These are phyloP conservation scores for Backusella australiensis DNA, from an alignment of 192 early-diverging fungal species.

Conservation along the genomic window DNA sequence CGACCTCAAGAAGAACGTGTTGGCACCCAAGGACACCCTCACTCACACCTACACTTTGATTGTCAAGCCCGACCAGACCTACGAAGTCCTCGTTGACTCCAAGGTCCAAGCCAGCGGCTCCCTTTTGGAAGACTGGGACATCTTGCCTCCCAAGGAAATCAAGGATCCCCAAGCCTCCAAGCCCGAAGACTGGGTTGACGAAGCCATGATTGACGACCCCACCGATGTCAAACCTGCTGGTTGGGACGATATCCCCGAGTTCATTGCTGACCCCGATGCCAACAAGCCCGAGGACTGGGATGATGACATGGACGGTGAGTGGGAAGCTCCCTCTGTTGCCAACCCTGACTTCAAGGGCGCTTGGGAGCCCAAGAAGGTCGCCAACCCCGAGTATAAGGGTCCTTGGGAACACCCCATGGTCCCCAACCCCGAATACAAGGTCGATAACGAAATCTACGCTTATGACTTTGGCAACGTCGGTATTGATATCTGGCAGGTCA, in stretches of 20 bases:
- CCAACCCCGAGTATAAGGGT: slow-evolving; percentile 95
- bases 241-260: slow-evolving; percentile 75
- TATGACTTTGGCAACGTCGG: slow-evolving; percentile 88
- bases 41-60: slow-evolving; percentile 91
- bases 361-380: slow-evolving; percentile 80
- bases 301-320: slow-evolving; percentile 95
- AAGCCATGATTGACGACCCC: slow-evolving; percentile 69
- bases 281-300: slow-evolving; percentile 91
- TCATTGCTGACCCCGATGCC: slow-evolving; percentile 80
- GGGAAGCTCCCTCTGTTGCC: slow-evolving; percentile 82
- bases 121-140: slow-evolving; percentile 78
- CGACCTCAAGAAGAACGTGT: slow-evolving; percentile 68
- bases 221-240: slow-evolving; percentile 70
- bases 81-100: slow-evolving; percentile 70
- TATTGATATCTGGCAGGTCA: slow-evolving; percentile 97
- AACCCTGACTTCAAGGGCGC: slow-evolving; percentile 89
- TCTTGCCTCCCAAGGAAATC: slow-evolving; percentile 72
- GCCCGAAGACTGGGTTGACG: slow-evolving; percentile 90
- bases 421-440: slow-evolving; percentile 92
- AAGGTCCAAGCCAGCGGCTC: slow-evolving; percentile 78
- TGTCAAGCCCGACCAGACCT: slow-evolving; percentile 74
- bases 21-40: slow-evolving; percentile 74
- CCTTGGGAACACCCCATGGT: slow-evolving; percentile 85
- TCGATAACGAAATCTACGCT: slow-evolving; percentile 76
- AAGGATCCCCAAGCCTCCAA: slow-evolving; percentile 83